Evolutionary conservation across 176 grass and related monocot genomes (phyloP).

Genomic region (Puya raimondii): DNA sequence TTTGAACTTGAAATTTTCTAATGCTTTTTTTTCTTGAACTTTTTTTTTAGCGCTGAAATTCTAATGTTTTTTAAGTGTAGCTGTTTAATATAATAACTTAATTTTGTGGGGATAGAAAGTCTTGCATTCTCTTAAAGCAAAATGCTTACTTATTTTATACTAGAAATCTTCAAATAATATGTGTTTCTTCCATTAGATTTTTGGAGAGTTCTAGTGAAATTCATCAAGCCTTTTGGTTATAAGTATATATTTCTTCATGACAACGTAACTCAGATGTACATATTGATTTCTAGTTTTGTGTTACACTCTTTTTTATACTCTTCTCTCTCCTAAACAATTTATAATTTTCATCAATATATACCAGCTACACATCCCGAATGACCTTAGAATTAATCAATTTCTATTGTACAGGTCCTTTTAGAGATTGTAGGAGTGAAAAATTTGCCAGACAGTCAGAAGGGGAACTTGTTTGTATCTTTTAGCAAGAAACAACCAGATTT

Average conservation of each 20-base stretch:
- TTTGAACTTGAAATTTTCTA: neutral
- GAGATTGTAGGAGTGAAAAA: conserved; percentile 82
- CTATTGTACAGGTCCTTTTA: conserved; percentile 53
- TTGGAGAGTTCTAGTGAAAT: neutral
- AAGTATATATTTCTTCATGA: too few species aligned
- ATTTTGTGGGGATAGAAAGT: neutral
- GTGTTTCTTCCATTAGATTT: too few species aligned
- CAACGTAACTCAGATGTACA: too few species aligned
- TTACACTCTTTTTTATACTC: too few species aligned
- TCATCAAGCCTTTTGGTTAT: neutral
- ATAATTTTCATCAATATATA: too few species aligned
- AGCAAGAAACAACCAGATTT: conserved; percentile 62
- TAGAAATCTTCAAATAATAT: too few species aligned
- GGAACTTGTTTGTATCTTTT: conserved; percentile 55
- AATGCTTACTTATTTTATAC: too few species aligned
- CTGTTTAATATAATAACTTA: neutral
- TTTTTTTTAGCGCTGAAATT: too few species aligned
- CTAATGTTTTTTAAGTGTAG: too few species aligned
- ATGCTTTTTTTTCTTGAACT: neutral
- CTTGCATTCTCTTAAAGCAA: neutral
- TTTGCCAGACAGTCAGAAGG: conserved; percentile 42
- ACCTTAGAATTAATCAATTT: conserved; percentile 7
- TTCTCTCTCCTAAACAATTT: too few species aligned
- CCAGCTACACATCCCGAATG: neutral
- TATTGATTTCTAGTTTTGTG: too few species aligned